Conservation (phyloP, 73 alveolate genomes). For the Tetrahymena thermophila region DNA sequence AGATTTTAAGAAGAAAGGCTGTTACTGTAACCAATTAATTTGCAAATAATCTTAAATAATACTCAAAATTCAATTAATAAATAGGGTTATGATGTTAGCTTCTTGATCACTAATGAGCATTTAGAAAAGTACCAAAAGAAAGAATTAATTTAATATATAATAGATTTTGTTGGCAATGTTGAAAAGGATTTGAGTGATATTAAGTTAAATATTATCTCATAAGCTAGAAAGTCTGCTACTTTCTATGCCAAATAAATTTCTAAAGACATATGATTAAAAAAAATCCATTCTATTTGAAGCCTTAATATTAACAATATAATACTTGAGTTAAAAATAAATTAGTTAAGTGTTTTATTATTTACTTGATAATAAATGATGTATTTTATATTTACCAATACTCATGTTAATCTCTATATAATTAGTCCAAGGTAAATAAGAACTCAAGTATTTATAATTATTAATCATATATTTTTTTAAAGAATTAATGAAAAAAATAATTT, state of each 20-base stretch:
- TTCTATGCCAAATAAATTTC: slow-evolving; percentile 47
- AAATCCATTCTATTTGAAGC: background rate
- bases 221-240: slow-evolving; percentile 70
- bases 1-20: slow-evolving; percentile 62
- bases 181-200: slow-evolving; percentile 79
- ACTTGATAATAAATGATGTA: background rate
- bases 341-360: background rate
- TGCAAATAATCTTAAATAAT: background rate
- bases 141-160: slow-evolving; percentile 70
- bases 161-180: slow-evolving; percentile 71
- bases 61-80: background rate
- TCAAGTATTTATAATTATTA: background rate
- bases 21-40: slow-evolving; percentile 3
- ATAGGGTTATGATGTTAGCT: slow-evolving; percentile 66
- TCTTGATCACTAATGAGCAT: slow-evolving; percentile 67
- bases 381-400: background rate
- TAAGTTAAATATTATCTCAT: slow-evolving; percentile 64
- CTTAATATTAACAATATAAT: background rate
- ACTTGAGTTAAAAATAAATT: background rate
- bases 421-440: background rate
- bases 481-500: too few species aligned
- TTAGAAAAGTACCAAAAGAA: slow-evolving; percentile 66
- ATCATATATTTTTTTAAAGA: too few species aligned
- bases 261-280: background rate
- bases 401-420: background rate